Percentiles rank a stretch among this genome's conserved stretches.
phyloP scores from a whole-genome alignment of 495 filamentous ascomycete species.

The Penicillium cinerascens region DNA sequence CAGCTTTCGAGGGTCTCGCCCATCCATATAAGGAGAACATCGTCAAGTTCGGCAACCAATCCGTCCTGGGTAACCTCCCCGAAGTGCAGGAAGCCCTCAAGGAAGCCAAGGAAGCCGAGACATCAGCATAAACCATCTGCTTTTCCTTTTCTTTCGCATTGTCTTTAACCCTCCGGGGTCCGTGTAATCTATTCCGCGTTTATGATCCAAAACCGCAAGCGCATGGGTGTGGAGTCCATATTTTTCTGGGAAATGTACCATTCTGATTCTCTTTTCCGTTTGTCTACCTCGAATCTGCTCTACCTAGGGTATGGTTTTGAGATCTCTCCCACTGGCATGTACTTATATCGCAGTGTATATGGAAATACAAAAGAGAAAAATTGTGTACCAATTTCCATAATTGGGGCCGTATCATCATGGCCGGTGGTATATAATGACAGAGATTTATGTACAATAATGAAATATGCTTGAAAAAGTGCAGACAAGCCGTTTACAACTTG shows the following conservation, averaged over 20 bases:
- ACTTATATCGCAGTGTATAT: constrained; percentile 17
- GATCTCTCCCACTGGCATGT: constrained; percentile 10
- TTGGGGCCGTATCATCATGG: constrained; percentile 10
- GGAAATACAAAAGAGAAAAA: constrained; percentile 13
- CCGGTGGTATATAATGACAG: constrained; percentile 25
- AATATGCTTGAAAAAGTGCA: constrained; percentile 9
- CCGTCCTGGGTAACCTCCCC: constrained; percentile 36
- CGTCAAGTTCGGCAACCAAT: constrained; percentile 60
- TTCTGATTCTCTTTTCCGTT: constrained; percentile 18
- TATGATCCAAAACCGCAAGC: constrained; percentile 39
- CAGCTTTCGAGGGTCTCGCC: constrained; percentile 82
- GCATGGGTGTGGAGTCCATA: constrained; percentile 48
- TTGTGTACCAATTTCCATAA: constrained; percentile 14
- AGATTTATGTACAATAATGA: constrained; percentile 27
- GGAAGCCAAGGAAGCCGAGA: constrained; percentile 32
- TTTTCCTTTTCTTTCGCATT: constrained; percentile 14
- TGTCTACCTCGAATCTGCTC: constrained; percentile 3
- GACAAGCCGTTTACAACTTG: constrained; percentile 36
- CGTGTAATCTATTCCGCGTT: constrained; percentile 32
- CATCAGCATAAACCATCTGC: constrained; percentile 20
- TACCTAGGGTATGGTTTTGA: not conserved
- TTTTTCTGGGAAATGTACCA: constrained; percentile 23
- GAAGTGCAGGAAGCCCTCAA: constrained; percentile 47
- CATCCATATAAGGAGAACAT: constrained; percentile 93
- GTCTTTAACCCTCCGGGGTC: constrained; percentile 13